A percentile compares a stretch with the other conserved stretches of the same genome.
These are phyloP conservation scores for Millerozyma miso DNA, from an alignment of 805 yeast genomes.

Conservation along the genomic window DNA sequence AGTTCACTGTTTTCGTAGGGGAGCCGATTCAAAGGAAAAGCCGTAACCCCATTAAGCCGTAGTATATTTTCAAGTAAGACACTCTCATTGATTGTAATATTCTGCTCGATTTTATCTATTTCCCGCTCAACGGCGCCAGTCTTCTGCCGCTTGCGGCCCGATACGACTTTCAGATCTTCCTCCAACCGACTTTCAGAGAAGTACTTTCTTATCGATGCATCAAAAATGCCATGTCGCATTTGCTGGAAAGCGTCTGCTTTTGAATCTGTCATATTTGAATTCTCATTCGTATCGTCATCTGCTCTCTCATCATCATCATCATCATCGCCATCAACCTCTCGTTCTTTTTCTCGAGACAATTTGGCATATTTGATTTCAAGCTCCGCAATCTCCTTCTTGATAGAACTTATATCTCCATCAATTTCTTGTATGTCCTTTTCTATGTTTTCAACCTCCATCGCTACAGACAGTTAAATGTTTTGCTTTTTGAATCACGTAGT, in stretches of 20 bases:
- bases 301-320: not conserved
- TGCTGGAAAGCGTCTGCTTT: not conserved
- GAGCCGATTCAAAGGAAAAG: slow-evolving; percentile 44
- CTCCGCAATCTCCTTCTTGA: slow-evolving; percentile 14
- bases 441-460: slow-evolving; percentile 5
- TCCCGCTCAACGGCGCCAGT: slow-evolving; percentile 2
- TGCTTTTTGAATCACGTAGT: slow-evolving; percentile 1
- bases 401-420: slow-evolving; percentile 15
- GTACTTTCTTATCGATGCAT: slow-evolving; percentile 21
- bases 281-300: not conserved
- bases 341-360: slow-evolving; percentile 9
- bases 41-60: slow-evolving; percentile 48
- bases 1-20: slow-evolving; percentile 23
- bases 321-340: no score
- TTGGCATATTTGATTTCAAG: slow-evolving; percentile 9
- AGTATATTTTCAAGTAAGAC: slow-evolving; percentile 44
- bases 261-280: not conserved
- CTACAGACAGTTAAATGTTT: not conserved
- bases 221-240: slow-evolving; percentile 26
- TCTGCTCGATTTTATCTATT: slow-evolving; percentile 3
- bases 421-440: slow-evolving; percentile 13
- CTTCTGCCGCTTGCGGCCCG: slow-evolving; percentile 3
- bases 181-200: slow-evolving; percentile 10
- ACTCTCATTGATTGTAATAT: slow-evolving; percentile 20
- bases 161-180: not conserved